Evolutionary conservation across 2,329 filamentous ascomycete genomes (phyloP), one percentile per base, ranked within the genome.

Genomic region (Chaetomium olivaceum): DNA sequence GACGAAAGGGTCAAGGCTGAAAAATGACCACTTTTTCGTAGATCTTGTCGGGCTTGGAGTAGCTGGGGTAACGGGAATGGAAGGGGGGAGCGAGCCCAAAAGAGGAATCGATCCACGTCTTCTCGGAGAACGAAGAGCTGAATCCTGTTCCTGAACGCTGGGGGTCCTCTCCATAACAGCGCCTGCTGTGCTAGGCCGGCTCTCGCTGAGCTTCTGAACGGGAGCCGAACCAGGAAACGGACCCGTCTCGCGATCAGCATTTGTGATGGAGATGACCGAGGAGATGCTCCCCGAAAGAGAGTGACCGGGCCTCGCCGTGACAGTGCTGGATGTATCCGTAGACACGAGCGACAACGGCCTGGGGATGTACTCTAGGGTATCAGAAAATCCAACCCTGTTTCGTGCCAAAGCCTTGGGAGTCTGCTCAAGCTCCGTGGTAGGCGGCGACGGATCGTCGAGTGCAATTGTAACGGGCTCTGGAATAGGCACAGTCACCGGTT

Each of bases 261-360:
- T 83, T 14, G 83, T 84, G 12, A 83, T 75, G 59, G 90, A 91
- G 4, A 91, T 81, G 51, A 94, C 82, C 0, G 91, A 96, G 4
- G 91, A 93, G 56, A 95, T 87, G 76, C 91, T 96, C 64, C 89
- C 90, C 29, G 90, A 90, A 39, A 91, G 83, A 1, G 89, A 91
- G 75, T 94, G 91, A 5, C 87, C 86, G 3, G 84, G 84, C 29
- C 87, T 85, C 21, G 89, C 83, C 0, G 91, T 92, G 62, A 87
- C 80, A 2, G 90, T 95, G 74, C 89, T 93, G 55, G 92, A 89
- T 0, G 91, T 92, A 75, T 95, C 92, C 23, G 89, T 93, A 1
- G 92, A 96, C 16, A 96, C 88, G 23, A 93, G 82, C 1, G 93
- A 97, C 21, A 96, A 79, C 0, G 93, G 93, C 12, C 92, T 86